Percentiles rank a stretch among this genome's conserved stretches.
Conservation (phyloP, 352 stramenopile species). For the Globisporangium okanoganense region DNA sequence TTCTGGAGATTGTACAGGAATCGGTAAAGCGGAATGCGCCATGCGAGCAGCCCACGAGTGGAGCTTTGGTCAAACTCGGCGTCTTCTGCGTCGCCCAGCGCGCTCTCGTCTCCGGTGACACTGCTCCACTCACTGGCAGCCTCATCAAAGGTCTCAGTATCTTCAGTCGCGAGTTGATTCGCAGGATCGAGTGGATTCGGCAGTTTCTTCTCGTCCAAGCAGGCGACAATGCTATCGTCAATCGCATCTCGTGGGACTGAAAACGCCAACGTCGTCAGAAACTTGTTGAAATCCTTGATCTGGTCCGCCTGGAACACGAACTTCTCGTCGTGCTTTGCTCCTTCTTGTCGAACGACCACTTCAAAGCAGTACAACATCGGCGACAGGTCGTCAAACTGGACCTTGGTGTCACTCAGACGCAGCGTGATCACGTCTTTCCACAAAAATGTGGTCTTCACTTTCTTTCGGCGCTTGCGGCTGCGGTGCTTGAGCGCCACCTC, state of each 20-base stretch:
- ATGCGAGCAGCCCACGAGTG: slow-evolving; percentile 27
- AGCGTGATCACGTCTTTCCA: slow-evolving; percentile 66
- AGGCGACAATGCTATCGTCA: slow-evolving; percentile 60
- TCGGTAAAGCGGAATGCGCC: slow-evolving; percentile 64
- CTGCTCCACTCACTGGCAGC: slow-evolving; percentile 81
- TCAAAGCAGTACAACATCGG: slow-evolving; percentile 80
- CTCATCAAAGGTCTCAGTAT: slow-evolving; percentile 52
- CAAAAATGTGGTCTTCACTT: slow-evolving; percentile 70
- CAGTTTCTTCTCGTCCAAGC: slow-evolving; percentile 55
- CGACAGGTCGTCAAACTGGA: slow-evolving; percentile 84
- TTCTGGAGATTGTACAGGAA: slow-evolving; percentile 70
- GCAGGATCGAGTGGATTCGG: slow-evolving; percentile 44
- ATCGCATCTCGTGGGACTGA: slow-evolving; percentile 57
- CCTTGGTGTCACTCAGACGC: slow-evolving; percentile 58
- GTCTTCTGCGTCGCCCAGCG: slow-evolving; percentile 73
- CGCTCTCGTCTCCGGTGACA: slow-evolving; percentile 81
- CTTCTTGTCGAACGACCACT: slow-evolving; percentile 50
- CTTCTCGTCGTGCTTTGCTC: slow-evolving; percentile 54
- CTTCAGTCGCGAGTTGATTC: slow-evolving; percentile 18
- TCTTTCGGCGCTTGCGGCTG: slow-evolving; percentile 68
- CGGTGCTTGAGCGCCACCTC: slow-evolving; percentile 75
- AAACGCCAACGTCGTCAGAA: slow-evolving; percentile 66
- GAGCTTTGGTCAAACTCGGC: slow-evolving; percentile 59
- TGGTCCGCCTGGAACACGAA: slow-evolving; percentile 77
- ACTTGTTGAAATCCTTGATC: slow-evolving; percentile 75